These are phyloP conservation scores for Fragilariopsis cylindrus DNA, from an alignment of 108 stramenopile species.

Conservation along the genomic window DNA sequence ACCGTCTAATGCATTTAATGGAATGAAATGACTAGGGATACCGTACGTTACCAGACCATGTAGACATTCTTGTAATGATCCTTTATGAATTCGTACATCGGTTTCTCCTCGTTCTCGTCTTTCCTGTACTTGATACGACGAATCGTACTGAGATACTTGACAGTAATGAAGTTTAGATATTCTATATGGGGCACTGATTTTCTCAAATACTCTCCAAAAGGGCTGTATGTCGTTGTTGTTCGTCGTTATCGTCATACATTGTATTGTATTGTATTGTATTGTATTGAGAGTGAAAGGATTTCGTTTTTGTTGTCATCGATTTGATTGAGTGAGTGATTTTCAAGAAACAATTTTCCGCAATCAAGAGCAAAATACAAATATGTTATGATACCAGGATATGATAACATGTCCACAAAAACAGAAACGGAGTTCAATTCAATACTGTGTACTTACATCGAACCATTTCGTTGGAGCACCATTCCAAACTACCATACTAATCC, in stretches of 20 bases:
- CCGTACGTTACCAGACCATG: constrained; percentile 28
- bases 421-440: no score
- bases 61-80: constrained; percentile 32
- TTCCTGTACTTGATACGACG: constrained; percentile 24
- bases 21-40: constrained; percentile 19
- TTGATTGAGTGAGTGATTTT: no score
- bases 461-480: constrained; percentile 10
- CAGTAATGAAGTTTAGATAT: constrained; percentile 27
- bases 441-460: background rate
- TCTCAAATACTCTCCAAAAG: constrained; percentile 31
- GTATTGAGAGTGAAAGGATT: no score
- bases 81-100: constrained; percentile 24
- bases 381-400: no score
- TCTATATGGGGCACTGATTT: constrained; percentile 14
- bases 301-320: no score
- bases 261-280: no score
- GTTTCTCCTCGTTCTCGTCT: constrained; percentile 18
- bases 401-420: no score
- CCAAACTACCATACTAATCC: constrained; percentile 29
- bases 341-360: no score
- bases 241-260: no score
- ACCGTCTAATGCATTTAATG: background rate
- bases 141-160: background rate
- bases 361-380: no score
- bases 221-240: background rate